These are phyloP conservation scores for Vigna radiata DNA, from an alignment of 306 rosid genomes.

Conservation along the genomic window DNA sequence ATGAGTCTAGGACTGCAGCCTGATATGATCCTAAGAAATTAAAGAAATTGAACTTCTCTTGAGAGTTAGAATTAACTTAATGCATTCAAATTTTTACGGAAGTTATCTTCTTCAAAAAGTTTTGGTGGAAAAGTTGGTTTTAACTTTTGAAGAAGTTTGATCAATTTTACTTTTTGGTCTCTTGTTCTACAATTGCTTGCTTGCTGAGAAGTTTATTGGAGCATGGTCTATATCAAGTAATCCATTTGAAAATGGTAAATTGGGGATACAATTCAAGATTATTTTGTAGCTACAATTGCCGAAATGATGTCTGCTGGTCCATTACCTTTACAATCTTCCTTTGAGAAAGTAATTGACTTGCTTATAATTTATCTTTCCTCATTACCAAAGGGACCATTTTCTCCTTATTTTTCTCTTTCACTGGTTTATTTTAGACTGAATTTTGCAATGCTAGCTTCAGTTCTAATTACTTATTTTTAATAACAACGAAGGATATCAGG, in stretches of 20 bases:
- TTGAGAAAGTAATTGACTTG: conserved; percentile 28
- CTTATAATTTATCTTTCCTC: conserved; percentile 27
- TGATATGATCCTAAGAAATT: neutral
- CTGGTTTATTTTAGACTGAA: conserved; percentile 22
- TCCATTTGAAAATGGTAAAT: conserved; percentile 26
- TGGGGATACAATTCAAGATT: conserved; percentile 23
- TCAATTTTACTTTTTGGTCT: neutral
- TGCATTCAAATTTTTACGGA: neutral
- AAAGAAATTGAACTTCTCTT: neutral
- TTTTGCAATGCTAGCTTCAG: conserved; percentile 20
- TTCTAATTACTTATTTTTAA: conserved; percentile 49
- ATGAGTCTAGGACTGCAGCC: conserved; percentile 17
- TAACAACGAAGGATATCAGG: conserved; percentile 71
- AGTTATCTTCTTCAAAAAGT: neutral
- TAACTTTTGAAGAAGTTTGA: neutral
- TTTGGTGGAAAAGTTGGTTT: neutral
- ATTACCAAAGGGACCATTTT: neutral
- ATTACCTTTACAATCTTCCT: conserved; percentile 32
- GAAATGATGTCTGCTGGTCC: conserved; percentile 3
- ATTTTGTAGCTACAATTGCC: conserved; percentile 28
- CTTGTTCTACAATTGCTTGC: neutral
- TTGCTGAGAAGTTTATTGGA: neutral
- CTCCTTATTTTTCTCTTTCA: neutral
- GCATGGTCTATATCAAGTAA: conserved; percentile 9
- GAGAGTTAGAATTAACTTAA: neutral